Percentiles rank a stretch among this genome's conserved stretches.
phyloP scores from a whole-genome alignment of 2,329 filamentous ascomycete species.

The Fusarium sp. region DNA sequence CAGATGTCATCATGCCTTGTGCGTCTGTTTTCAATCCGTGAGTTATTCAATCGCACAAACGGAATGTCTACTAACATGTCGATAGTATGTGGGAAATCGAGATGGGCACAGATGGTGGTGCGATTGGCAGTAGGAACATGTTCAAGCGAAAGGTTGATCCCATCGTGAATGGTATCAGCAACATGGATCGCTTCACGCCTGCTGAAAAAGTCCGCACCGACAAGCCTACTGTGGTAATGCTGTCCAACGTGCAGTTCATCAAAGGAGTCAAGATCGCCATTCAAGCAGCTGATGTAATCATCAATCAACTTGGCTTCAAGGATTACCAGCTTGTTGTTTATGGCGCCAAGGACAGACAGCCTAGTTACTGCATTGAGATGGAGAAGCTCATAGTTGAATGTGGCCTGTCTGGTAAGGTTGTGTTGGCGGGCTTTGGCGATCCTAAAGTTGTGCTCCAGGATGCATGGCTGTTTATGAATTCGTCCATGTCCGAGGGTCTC shows the following conservation, averaged over 20 bases:
- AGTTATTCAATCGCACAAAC: neutral
- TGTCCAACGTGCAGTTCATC: conserved; percentile 38
- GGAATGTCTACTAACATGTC: neutral
- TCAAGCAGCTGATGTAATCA: conserved; percentile 35
- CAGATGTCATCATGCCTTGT: conserved; percentile 38
- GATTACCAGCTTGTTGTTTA: conserved; percentile 37
- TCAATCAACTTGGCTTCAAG: conserved; percentile 31
- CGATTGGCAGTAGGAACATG: conserved; percentile 23
- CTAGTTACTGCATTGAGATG: conserved; percentile 35
- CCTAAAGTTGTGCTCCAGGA: conserved; percentile 35
- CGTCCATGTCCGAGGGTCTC: conserved; percentile 36
- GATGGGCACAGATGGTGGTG: conserved; percentile 32
- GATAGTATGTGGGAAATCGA: conserved; percentile 36
- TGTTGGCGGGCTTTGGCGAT: conserved; percentile 35
- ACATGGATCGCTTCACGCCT: conserved; percentile 34
- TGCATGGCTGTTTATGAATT: conserved; percentile 41
- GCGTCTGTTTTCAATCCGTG: conserved; percentile 39
- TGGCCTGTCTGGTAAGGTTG: conserved; percentile 18
- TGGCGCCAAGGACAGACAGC: conserved; percentile 36
- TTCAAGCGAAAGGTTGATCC: conserved; percentile 37
- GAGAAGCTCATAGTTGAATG: conserved; percentile 34
- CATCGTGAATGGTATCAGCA: conserved; percentile 38
- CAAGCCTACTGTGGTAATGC: conserved; percentile 35
- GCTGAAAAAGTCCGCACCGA: conserved; percentile 35
- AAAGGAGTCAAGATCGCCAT: conserved; percentile 38